A percentile compares a stretch with the other conserved stretches of the same genome.
phyloP scores from a whole-genome alignment of 257 asterid genomes.

The Gentiana dahurica region DNA sequence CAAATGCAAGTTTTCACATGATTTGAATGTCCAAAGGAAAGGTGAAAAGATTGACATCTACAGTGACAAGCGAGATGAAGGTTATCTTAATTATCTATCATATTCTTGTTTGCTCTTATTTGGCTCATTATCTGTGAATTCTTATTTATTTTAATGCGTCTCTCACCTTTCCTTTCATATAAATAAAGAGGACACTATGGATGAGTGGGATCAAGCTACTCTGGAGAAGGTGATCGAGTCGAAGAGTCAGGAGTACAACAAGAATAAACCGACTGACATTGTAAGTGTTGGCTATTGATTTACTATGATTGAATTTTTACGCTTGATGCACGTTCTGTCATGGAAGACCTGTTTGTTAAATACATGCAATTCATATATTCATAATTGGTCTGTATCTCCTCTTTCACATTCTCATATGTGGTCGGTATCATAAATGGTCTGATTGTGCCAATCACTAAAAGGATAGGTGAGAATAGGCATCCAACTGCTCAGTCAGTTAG shows the following conservation, averaged over 20 bases:
- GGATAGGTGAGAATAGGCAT: too few relatives aligned
- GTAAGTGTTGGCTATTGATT: slow-evolving; percentile 32
- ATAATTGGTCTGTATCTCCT: too few relatives aligned
- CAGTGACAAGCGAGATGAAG: slow-evolving; percentile 63
- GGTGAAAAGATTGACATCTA: slow-evolving; percentile 91
- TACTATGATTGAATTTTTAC: background rate
- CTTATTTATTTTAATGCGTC: background rate
- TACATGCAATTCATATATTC: too few relatives aligned
- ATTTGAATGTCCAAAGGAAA: slow-evolving; percentile 88
- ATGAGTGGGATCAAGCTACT: slow-evolving; percentile 90
- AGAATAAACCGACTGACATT: slow-evolving; percentile 93
- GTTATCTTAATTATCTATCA: slow-evolving; percentile 14
- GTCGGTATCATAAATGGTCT: too few relatives aligned
- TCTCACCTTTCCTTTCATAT: slow-evolving; percentile 1
- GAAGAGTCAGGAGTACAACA: slow-evolving; percentile 83
- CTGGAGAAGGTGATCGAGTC: slow-evolving; percentile 81
- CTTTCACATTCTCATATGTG: too few relatives aligned
- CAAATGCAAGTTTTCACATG: slow-evolving; percentile 96
- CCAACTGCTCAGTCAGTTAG: too few relatives aligned
- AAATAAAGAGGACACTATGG: slow-evolving; percentile 52
- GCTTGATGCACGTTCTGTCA: too few relatives aligned
- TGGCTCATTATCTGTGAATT: too few relatives aligned
- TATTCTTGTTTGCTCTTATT: too few relatives aligned
- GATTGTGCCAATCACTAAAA: too few relatives aligned
- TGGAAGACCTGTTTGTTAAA: too few relatives aligned